These are phyloP conservation scores for Aspergillus bertholletiae DNA, from an alignment of 495 filamentous ascomycete species.

Conservation along the genomic window DNA sequence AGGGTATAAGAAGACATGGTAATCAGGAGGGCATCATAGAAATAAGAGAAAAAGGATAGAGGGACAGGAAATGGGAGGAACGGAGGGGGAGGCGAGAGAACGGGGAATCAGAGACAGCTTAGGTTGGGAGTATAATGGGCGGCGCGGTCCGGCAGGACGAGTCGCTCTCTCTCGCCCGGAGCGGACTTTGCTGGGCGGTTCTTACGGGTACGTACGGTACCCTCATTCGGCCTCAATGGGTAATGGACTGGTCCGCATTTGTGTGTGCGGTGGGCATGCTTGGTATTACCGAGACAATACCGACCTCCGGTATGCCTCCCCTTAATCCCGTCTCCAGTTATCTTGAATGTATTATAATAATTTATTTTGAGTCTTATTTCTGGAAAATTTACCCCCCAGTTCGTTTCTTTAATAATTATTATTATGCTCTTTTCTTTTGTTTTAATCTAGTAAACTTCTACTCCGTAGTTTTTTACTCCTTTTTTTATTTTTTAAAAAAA, in stretches of 20 bases:
- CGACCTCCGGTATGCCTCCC: not conserved
- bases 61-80: conserved; percentile 25
- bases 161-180: conserved; percentile 9
- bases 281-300: conserved; percentile 11
- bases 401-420: not conserved
- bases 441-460: not conserved
- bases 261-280: not conserved
- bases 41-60: conserved; percentile 27
- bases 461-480: not conserved
- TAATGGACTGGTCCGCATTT: not conserved
- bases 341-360: not conserved
- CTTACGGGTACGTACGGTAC: conserved; percentile 4
- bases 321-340: conserved; percentile 1
- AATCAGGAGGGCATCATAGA: conserved; percentile 23
- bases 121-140: conserved; percentile 17
- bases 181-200: conserved; percentile 13
- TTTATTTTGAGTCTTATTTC: not conserved
- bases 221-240: not conserved
- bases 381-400: not conserved
- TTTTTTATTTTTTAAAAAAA: not conserved
- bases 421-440: not conserved
- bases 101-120: conserved; percentile 16
- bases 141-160: conserved; percentile 18
- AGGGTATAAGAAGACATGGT: conserved; percentile 38
- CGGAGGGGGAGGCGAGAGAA: conserved; percentile 11